A percentile compares a stretch with the other conserved stretches of the same genome.
These are phyloP conservation scores for Artemisia tridentata DNA, from an alignment of 129 eudicot genomes.

Conservation along the genomic window DNA sequence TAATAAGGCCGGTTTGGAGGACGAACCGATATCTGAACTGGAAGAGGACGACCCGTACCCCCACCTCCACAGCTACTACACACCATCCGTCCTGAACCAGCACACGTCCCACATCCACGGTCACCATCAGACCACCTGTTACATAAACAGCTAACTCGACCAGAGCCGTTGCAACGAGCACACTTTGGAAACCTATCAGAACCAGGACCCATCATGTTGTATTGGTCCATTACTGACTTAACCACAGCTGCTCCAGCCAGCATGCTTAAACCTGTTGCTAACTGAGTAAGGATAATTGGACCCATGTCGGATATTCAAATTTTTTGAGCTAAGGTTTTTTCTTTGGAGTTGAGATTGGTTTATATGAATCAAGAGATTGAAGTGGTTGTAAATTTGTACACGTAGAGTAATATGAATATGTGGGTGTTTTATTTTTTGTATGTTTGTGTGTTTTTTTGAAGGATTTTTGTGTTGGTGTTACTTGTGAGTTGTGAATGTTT, in stretches of 20 bases:
- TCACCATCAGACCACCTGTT: constrained; percentile 18
- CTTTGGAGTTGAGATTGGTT: constrained; percentile 9
- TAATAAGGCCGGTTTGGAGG: constrained; percentile 14
- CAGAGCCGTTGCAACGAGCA: constrained; percentile 15
- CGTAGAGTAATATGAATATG: constrained; percentile 11
- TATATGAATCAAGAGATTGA: neutral
- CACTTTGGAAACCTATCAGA: constrained; percentile 25
- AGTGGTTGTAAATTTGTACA: constrained; percentile 18
- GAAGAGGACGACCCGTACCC: constrained; percentile 18
- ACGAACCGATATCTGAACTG: constrained; percentile 20
- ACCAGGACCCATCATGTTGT: constrained; percentile 15
- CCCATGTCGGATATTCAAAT: constrained; percentile 13
- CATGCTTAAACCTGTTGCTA: constrained; percentile 16
- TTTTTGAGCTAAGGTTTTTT: neutral
- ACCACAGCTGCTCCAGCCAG: constrained; percentile 11
- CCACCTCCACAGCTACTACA: constrained; percentile 22
- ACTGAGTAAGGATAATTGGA: constrained; percentile 4
- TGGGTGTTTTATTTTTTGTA: neutral
- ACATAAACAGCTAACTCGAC: constrained; percentile 13
- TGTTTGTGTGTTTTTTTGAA: constrained; percentile 3
- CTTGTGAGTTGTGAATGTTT: constrained; percentile 1
- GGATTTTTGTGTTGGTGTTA: constrained; percentile 10
- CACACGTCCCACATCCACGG: constrained; percentile 19
- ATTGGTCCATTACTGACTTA: constrained; percentile 12
- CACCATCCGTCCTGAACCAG: constrained; percentile 19